Evolutionary conservation across 164 flowering plant species (phyloP), one percentile per base, ranked within the genome.

Genomic region (Chimonanthus salicifolius): DNA sequence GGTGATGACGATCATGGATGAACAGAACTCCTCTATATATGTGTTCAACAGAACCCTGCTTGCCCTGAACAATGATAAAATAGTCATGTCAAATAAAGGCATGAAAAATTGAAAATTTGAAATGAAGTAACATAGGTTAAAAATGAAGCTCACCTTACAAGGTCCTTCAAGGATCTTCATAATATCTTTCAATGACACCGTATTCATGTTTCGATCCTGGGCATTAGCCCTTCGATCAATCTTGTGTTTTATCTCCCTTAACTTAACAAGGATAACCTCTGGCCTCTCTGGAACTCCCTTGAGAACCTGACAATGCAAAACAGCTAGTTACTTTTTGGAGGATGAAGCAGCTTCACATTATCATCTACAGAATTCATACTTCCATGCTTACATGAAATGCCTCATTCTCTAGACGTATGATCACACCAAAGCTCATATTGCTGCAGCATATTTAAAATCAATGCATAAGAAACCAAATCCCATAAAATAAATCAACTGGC

Each of bases 31-130:
- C 97, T 82, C 82, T 86, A 73, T 78, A 89, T 63, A 96, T 92
- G 80, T 94, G 98, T 68, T 92, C 97, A 44, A 96, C 97, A 46
- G 98, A 97, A 71, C 99, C 99, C 87, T 90, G 98, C 77, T 92
- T 94, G 21, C 97, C 99, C 99, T 96, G 73, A 45, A 65, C 15
- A 60, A 51, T 7, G 60, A 66, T 67, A 60, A 1, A 11, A 67
- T 2, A 50, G 66, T 75, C 58, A 78, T 1, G 47, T 10, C 20
- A 33, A 8, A 15, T 33, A 63, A 74, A 71, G 43, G 7, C 48
- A 49, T 49, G 44, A 51, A 18, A 7, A 6, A 20, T 0, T 33
- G 33, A 33, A 33, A 33, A 33, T 33, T 11, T 68, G 7, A 72
- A 64, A 18, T 71, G 72, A 7, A 58, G 16, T 65, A 51, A n/a